Base-by-base conservation (phyloP, 495 filamentous ascomycete species). In the Margaritispora aquatica region DNA sequence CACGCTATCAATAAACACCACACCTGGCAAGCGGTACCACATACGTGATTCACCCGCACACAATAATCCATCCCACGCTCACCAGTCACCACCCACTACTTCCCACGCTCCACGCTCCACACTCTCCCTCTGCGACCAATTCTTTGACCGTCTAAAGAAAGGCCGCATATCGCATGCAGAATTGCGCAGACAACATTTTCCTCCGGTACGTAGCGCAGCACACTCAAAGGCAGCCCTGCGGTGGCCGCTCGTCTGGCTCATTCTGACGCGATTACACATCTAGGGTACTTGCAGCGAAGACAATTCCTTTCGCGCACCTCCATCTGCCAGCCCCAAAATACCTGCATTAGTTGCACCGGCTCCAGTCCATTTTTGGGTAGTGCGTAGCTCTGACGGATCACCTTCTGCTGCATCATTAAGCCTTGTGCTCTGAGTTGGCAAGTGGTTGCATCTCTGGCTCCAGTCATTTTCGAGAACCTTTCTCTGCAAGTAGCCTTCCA, bases 401-500 rank as follows among this genome's bases (percentile, higher is more conserved):
- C 47, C 59, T 55, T 61, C 52, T 57, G 54, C 54, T 61, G 53
- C 53, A 38, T 41, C 27, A 21, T 23, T 49, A 57, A 48, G 23
- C 27, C 47, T 50, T 24, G 47, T 26, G 38, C 38, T 44, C 38
- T 44, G 38, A 44, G 61, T 58, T 51, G 58, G 46, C 64, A 64
- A 65, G 53, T 44, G 38, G 38, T n/a, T 44, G 38, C 38, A n/a
- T n/a, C 38, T 44, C 38, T 44, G 38, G 38, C 27, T 54, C 62
- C 64, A 62, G 57, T 59, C 62, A 77, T 79, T 76, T 82, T 76
- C 73, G 70, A 77, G 78, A 72, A 80, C 76, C 76, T n/a, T n/a
- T 74, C 73, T 74, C 84, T 88, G 85, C 84, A 85, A 74, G 74
- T 81, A 79, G 76, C 80, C 80, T 81, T 80, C 83, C 66, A 84